Base-by-base conservation (phyloP, 23 red algal genomes). In the Gracilaria domingensis region DNA sequence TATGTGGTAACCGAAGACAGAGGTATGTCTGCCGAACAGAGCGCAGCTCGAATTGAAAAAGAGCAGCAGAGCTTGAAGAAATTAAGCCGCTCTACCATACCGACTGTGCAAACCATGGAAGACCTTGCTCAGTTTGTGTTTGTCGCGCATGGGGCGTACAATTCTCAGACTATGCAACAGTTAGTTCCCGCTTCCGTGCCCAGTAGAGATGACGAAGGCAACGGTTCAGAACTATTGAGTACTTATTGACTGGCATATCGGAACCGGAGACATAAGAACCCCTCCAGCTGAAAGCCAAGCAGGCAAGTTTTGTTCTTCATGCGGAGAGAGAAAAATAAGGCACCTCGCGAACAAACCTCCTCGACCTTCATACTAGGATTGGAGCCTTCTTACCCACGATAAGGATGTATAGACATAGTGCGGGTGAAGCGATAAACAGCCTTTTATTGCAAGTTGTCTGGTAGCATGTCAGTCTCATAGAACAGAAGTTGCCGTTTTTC, bases 401-500 rank as follows among this genome's bases (percentile, higher is more conserved):
- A n/a, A n/a, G n/a, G n/a, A n/a, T n/a, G n/a, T n/a, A n/a, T n/a
- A n/a, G 51, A 55, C 51, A 69, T 37, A 32, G 30, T 69, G 0
- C 32, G 38, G 4, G 9, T 34, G 5, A 17, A 13, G 14, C 28
- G 32, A 11, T 50, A 4, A 49, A n/a, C n/a, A n/a, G n/a, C 23
- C 12, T 37, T 42, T 65, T 92, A 92, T 55, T 83, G 79, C 23
- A 94, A 75, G 66, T 94, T 80, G 24, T 94, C 83, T 26, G 92
- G 92, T 29, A 94, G 53, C 66, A 82, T 82, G 44, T 48, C 37
- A 39, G 64, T 61, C 37, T 94, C 92, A 59, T 94, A 94, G 53
- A 94, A 87, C 5, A 94, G 50, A 24, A 94, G 66, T 80, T 94
- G 92, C 4, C 92, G 82, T 53, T 94, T 94, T 51, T 74, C 84